Evolutionary conservation across 2,329 filamentous ascomycete genomes (phyloP).

Genomic region (Myriosclerotinia duriaeana): DNA sequence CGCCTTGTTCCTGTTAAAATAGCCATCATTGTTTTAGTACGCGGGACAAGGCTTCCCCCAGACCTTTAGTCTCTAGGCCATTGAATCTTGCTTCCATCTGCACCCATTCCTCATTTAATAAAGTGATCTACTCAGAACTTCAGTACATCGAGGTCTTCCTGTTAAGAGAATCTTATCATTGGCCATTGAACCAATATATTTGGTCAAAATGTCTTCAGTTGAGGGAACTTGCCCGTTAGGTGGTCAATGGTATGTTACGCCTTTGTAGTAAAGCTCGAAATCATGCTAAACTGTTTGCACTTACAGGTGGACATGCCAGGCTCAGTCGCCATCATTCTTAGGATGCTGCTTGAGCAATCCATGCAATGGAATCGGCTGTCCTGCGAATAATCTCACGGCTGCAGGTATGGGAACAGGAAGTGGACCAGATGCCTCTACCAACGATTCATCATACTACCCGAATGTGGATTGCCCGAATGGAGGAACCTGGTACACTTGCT

Average conservation of each 20-base stretch:
- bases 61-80: no score
- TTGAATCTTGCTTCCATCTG: not conserved
- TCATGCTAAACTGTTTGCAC: not conserved
- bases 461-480: slow-evolving; percentile 17
- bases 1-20: not conserved
- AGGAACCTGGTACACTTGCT: slow-evolving; percentile 6
- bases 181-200: not conserved
- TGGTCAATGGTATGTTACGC: slow-evolving; percentile 5
- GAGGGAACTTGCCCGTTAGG: slow-evolving; percentile 10
- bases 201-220: not conserved
- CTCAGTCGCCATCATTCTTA: slow-evolving; percentile 29
- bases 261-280: no score
- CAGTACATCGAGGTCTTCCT: not conserved
- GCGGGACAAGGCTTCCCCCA: not conserved
- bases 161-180: not conserved
- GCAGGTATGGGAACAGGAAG: slow-evolving; percentile 26
- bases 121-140: not conserved
- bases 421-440: slow-evolving; percentile 5
- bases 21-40: not conserved
- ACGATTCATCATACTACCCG: slow-evolving; percentile 9
- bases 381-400: slow-evolving; percentile 25
- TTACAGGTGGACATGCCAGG: slow-evolving; percentile 27
- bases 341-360: slow-evolving; percentile 30
- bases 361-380: slow-evolving; percentile 29
- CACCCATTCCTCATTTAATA: not conserved